Base-by-base conservation (phyloP, 306 rosid genomes). In the Quercus variabilis region DNA sequence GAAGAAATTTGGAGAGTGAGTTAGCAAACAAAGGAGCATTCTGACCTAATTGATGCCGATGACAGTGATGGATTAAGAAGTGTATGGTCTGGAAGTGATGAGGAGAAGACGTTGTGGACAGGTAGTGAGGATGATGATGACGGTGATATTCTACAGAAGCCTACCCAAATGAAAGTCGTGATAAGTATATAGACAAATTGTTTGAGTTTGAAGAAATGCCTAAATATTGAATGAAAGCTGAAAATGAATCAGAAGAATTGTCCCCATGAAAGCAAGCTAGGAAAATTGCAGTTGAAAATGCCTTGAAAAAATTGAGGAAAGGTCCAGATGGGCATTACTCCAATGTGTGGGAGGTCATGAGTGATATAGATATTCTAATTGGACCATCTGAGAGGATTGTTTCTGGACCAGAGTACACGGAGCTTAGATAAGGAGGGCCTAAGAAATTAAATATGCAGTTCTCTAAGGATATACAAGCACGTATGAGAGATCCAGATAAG, bases 191-290 rank as follows among this genome's bases (percentile, higher is more conserved):
- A 54, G 95, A 93, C 78, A 87, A 88, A 81, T 57, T 93, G 57
- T 93, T 93, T 25, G 98, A 93, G 88, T 91, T 90, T 79, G 98
- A 93, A 73, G 98, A 91, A 85, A 82, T 89, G 78, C 92, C 98
- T 0, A 93, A 93, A 73, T 91, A 90, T 69, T 75, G 91, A 74
- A 93, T 91, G 82, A 93, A 93, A 83, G 88, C 86, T 60, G 92
- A 91, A 86, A 75, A 93, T 81, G 97, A 90, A 82, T 93, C 90
- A 0, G 97, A 90, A 75, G 98, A 93, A 86, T 74, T 93, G 84
- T 88, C 95, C 21, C 98, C 97, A 0, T 95, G 95, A 84, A 93
- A 91, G 86, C 90, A 91, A 85, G 95, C 97, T 15, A 79, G 95
- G 85, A 93, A 91, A 82, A 69, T 91, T 33, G 98, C 98, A 1